Conservation (phyloP, 306 rosid genomes). For the Quercus glauca region DNA sequence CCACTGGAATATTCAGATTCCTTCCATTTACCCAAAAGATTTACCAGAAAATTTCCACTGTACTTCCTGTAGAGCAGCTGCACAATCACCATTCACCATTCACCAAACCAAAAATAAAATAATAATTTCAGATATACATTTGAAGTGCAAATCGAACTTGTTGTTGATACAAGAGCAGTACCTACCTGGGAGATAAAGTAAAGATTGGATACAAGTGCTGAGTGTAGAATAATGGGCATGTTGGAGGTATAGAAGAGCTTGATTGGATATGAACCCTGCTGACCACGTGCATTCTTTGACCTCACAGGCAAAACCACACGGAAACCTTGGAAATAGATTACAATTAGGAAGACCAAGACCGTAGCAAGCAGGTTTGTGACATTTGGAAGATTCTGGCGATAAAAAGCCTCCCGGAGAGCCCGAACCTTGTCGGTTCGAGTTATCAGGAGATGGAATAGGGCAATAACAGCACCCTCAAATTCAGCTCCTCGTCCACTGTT, state of each 20-base stretch:
- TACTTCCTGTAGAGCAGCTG: slow-evolving; percentile 83
- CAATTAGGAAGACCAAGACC: slow-evolving; percentile 76
- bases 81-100: not conserved
- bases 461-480: slow-evolving; percentile 94
- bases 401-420: slow-evolving; percentile 88
- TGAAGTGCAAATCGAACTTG: not conserved
- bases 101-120: not conserved
- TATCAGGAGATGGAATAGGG: slow-evolving; percentile 83
- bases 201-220: slow-evolving; percentile 90
- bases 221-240: slow-evolving; percentile 97
- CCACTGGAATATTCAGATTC: slow-evolving; percentile 92
- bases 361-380: slow-evolving; percentile 92
- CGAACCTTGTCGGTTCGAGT: slow-evolving; percentile 87
- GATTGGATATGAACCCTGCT: slow-evolving; percentile 95
- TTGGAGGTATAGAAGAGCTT: slow-evolving; percentile 93
- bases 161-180: slow-evolving; percentile 12
- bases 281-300: slow-evolving; percentile 95
- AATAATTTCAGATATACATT: not conserved
- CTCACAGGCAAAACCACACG: slow-evolving; percentile 94
- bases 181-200: slow-evolving; percentile 94
- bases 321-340: slow-evolving; percentile 95
- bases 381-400: slow-evolving; percentile 93
- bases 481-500: slow-evolving; percentile 96
- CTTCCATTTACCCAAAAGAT: slow-evolving; percentile 94
- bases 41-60: slow-evolving; percentile 82